A percentile compares a stretch with the other conserved stretches of the same genome.
These are phyloP conservation scores for Thuidium tamariscinum DNA, from an alignment of 225 moss, liverwort and hornwort genomes.

Conservation along the genomic window DNA sequence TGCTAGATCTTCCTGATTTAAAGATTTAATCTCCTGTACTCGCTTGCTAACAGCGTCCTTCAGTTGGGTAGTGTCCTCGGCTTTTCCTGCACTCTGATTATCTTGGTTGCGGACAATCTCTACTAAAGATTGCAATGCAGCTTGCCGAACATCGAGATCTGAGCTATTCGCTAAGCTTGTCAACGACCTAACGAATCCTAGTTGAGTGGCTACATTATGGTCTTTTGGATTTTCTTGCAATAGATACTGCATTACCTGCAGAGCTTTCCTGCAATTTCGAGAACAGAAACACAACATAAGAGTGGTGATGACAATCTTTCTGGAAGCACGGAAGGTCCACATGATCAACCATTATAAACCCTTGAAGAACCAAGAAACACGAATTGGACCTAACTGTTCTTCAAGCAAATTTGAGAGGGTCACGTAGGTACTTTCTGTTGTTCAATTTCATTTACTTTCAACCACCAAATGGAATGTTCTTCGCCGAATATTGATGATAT, in stretches of 20 bases:
- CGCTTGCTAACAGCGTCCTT: conserved; percentile 41
- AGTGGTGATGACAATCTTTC: background rate
- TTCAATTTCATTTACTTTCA: background rate
- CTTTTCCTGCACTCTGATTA: conserved; percentile 10
- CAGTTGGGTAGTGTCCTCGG: conserved; percentile 37
- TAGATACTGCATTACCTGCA: conserved; percentile 83
- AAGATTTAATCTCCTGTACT: conserved; percentile 48
- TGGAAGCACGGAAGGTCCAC: background rate
- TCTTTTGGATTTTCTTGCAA: conserved; percentile 69
- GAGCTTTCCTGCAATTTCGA: conserved; percentile 54
- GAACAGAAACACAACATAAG: background rate
- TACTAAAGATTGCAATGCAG: conserved; percentile 52
- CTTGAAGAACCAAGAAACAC: background rate
- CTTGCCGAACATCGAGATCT: conserved; percentile 76
- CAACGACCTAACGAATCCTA: conserved; percentile 57
- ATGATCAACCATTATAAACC: background rate
- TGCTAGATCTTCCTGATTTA: conserved; percentile 55
- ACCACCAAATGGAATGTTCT: background rate
- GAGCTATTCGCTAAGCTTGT: conserved; percentile 39
- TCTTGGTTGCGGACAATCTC: conserved; percentile 43
- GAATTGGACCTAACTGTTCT: background rate
- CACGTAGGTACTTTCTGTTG: background rate
- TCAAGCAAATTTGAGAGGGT: background rate
- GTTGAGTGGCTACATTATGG: conserved; percentile 58
- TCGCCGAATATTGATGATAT: background rate